Base-by-base conservation (phyloP, 768 basidiomycete genomes). In the Daedaleopsis nitida region DNA sequence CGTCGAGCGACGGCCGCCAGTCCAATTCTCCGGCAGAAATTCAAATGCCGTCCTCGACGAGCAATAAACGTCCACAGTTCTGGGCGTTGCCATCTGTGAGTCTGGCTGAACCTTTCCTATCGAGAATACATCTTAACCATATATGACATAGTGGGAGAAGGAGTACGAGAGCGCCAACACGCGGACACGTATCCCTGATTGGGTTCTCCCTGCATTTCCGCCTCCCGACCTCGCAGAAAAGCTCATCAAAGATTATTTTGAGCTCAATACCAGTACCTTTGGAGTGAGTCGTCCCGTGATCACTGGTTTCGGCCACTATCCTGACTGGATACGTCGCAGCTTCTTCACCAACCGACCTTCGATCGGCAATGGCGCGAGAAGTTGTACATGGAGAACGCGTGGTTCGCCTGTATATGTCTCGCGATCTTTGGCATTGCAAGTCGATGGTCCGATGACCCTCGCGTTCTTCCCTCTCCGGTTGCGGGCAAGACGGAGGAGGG, bases 181-280 rank as follows among this genome's bases (percentile, higher is more conserved):
- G 8, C 61, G 56, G 16, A 62, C 63, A 10, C 58, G 49, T 7
- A 38, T 65, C 16, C 67, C 64, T 8, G 56, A 57, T 64, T 69
- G 47, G 71, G 78, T 60, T 65, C 81, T 16, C 63, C 70, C 44
- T 72, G 76, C 68, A 2, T 87, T 90, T 51, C 94, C 92, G 42
- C 83, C 90, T 0, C 68, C 73, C 16, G 86, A 88, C 59, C 82
- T 94, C 17, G 81, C 81, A 9, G 68, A 73, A 32, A 70, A 65
- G 17, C 78, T 97, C 34, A 83, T 95, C 64, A 75, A 83, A 42
- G 75, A 87, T 32, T 94, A 85, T 70, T 96, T 96, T 66, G 65
- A 74, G 2, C 78, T 86, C 60, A 72, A 80, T 52, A 89, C 93
- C 67, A 67, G 70, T 32, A 76, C 83, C 38, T 78, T 85, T 57